A percentile compares a stretch with the other conserved stretches of the same genome.
phyloP scores from a whole-genome alignment of 2,329 filamentous ascomycete genomes.

The Penicillium thymicola region DNA sequence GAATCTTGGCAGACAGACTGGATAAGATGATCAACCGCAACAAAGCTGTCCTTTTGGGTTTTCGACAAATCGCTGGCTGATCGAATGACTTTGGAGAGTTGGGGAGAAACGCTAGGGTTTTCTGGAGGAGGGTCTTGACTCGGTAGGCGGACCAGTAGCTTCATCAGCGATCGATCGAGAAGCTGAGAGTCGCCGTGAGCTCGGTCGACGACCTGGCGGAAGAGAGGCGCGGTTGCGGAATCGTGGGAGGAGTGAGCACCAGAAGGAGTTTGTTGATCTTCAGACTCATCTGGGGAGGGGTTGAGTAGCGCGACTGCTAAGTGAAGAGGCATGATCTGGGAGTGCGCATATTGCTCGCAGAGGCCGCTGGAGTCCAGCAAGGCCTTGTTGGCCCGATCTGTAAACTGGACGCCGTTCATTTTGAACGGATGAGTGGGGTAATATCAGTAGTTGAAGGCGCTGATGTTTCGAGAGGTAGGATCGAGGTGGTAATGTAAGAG shows the following conservation, averaged over 20 bases:
- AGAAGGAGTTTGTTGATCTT: constrained; percentile 65
- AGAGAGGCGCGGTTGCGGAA: constrained; percentile 66
- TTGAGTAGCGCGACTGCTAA: constrained; percentile 62
- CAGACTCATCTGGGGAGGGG: constrained; percentile 57
- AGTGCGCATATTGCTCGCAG: constrained; percentile 85
- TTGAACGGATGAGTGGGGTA: constrained; percentile 19
- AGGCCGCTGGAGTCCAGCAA: constrained; percentile 83
- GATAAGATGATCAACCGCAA: constrained; percentile 94
- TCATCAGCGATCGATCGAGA: constrained; percentile 87
- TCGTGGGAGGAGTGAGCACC: constrained; percentile 63
- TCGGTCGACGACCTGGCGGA: constrained; percentile 90
- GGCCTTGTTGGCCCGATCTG: constrained; percentile 85
- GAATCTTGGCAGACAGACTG: constrained; percentile 76
- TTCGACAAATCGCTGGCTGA: constrained; percentile 87
- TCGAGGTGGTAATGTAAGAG: background rate
- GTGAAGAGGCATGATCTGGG: constrained; percentile 86
- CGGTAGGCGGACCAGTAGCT: constrained; percentile 81
- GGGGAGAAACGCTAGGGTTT: constrained; percentile 74
- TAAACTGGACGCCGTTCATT: constrained; percentile 65
- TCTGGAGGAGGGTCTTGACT: constrained; percentile 95
- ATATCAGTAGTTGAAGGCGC: background rate
- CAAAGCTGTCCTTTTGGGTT: constrained; percentile 94
- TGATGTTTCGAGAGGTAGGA: background rate
- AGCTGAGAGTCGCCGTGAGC: constrained; percentile 89
- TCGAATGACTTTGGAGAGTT: constrained; percentile 77